Conservation (phyloP, 2,329 filamentous ascomycete species). For the Exophiala aquamarina region DNA sequence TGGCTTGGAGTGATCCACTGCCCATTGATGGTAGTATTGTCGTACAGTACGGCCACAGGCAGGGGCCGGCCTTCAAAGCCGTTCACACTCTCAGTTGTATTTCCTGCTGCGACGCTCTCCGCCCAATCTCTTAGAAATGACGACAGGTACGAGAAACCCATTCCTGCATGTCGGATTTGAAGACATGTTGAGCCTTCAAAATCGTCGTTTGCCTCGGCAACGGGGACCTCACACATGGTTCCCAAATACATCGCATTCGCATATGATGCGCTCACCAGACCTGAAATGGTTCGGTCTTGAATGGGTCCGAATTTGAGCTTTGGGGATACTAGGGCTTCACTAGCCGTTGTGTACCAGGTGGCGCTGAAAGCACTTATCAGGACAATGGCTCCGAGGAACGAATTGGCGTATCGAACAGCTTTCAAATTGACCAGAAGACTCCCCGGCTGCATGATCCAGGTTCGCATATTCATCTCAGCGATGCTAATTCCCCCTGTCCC, state of each 20-base stretch:
- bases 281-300: constrained; percentile 52
- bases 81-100: constrained; percentile 34
- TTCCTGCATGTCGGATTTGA: constrained; percentile 67
- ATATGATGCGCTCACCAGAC: constrained; percentile 61
- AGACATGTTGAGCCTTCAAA: constrained; percentile 59
- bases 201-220: constrained; percentile 45
- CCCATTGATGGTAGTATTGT: constrained; percentile 70
- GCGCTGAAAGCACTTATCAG: constrained; percentile 65
- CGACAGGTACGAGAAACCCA: constrained; percentile 67
- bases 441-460: constrained; percentile 73
- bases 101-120: constrained; percentile 45
- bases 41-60: constrained; percentile 64
- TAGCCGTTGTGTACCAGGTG: constrained; percentile 74
- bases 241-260: constrained; percentile 61
- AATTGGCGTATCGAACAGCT: constrained; percentile 64
- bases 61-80: constrained; percentile 47
- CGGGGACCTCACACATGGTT: constrained; percentile 61
- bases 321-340: constrained; percentile 72
- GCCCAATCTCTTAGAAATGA: constrained; percentile 61
- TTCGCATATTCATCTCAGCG: constrained; percentile 74
- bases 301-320: constrained; percentile 63
- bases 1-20: constrained; percentile 64
- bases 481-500: constrained; percentile 62
- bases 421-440: constrained; percentile 70
- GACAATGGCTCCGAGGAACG: constrained; percentile 64